A percentile compares a stretch with the other conserved stretches of the same genome.
These are phyloP conservation scores for Eutreptiella sp. DNA, from an alignment of 208 protist genomes.

Conservation along the genomic window DNA sequence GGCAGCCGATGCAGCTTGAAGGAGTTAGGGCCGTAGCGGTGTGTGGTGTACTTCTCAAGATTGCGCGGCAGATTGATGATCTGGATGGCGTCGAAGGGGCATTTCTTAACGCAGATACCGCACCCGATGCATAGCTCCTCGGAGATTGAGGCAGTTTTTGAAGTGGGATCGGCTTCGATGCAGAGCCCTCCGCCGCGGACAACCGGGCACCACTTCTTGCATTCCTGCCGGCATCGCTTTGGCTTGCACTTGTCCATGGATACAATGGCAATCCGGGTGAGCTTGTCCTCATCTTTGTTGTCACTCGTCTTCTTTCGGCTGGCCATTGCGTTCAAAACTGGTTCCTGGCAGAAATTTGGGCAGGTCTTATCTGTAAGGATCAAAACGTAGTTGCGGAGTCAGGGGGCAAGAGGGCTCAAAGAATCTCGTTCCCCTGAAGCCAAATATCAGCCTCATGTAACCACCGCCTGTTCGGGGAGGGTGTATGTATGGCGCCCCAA, in stretches of 20 bases:
- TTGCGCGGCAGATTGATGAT: constrained; percentile 99
- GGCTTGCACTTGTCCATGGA: constrained; percentile 98
- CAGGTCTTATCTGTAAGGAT: no score
- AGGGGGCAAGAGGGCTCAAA: no score
- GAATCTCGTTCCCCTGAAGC: no score
- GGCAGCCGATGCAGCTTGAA: constrained; percentile 99
- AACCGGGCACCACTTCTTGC: constrained; percentile 97
- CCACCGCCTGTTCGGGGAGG: no score
- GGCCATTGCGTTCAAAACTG: no score
- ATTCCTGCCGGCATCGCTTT: constrained; percentile 97
- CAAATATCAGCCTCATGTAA: no score
- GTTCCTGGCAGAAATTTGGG: no score
- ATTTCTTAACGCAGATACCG: constrained; percentile 99
- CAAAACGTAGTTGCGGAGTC: no score
- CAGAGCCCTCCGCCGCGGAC: constrained; percentile 97
- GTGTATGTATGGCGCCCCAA: no score
- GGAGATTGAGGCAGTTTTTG: constrained; percentile 91
- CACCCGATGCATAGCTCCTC: constrained; percentile 99
- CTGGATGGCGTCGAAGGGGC: constrained; percentile 98
- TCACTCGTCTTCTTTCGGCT: no score
- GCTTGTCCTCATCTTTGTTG: constrained; percentile 74
- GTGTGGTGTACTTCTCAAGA: constrained; percentile 92
- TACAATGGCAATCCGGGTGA: constrained; percentile 99
- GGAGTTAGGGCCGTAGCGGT: constrained; percentile 98
- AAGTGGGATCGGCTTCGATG: constrained; percentile 93